Evolutionary conservation across 495 filamentous ascomycete genomes (phyloP), one percentile per base, ranked within the genome.

Genomic region (Penicillium dipodomyicola): DNA sequence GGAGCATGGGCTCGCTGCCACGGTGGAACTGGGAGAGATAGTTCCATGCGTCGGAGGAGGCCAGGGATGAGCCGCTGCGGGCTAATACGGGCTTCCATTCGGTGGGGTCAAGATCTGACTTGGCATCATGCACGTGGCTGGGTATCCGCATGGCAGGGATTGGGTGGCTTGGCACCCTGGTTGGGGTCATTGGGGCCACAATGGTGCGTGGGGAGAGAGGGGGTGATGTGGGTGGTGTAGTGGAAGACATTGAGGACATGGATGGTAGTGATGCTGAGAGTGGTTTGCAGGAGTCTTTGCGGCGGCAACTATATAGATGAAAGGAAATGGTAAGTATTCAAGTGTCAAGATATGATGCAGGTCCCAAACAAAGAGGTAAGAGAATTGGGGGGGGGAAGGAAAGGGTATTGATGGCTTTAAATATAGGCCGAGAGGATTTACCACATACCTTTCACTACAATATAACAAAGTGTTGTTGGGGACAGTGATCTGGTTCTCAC

Each of bases 401-500:
- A 23, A 54, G 22, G 20, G 51, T 23, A 43, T 29, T 17, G 23
- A 37, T 49, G 32, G 33, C n/a, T 10, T 30, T 46, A 39, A 17
- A 54, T 54, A 47, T 29, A 47, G 52, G 17, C 15, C 27, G 1
- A 6, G 23, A n/a, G 10, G 19, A 2, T n/a, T 33, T 17, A 12
- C 19, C 22, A 54, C 69, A 59, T 77, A 81, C 79, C 75, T 74
- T 73, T 82, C 79, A 60, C 78, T 81, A 68, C 80, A 82, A 61
- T 82, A 82, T 29, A 82, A 72, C 35, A 87, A 77, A 12, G 77
- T 78, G 60, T 82, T 80, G 67, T 83, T 80, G 37, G 87, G 87
- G 35, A 82, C 77, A 17, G 82, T 76, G 53, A 88, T 87, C 67
- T 89, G 87, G 65, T 81, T 82, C 58, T 85, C 81, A 69, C 86